phyloP scores from a whole-genome alignment of 75 land plant genomes.

The Pseudotsuga menziesii region DNA sequence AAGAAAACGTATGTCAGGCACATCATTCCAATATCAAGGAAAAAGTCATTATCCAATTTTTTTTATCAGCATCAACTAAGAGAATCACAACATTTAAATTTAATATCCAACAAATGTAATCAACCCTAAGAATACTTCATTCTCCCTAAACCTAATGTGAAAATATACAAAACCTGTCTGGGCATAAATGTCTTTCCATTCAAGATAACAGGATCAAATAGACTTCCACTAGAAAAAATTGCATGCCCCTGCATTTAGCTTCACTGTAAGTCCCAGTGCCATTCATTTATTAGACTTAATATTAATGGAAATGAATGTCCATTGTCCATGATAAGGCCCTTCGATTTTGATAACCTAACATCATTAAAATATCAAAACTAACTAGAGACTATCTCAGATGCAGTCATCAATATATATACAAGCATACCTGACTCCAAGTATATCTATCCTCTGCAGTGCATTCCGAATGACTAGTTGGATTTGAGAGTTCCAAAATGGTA shows the following conservation, averaged over 20 bases:
- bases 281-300: background rate
- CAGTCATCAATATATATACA: background rate
- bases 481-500: constrained; percentile 41
- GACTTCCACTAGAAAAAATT: constrained; percentile 51
- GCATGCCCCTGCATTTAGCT: constrained; percentile 30
- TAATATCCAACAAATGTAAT: background rate
- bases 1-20: background rate
- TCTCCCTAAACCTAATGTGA: background rate
- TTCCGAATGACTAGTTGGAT: constrained; percentile 47
- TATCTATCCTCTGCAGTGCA: constrained; percentile 54
- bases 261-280: background rate
- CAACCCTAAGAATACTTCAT: background rate
- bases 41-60: background rate
- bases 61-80: background rate
- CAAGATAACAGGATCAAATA: constrained; percentile 34
- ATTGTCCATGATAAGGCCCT: background rate
- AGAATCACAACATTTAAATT: background rate
- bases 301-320: background rate
- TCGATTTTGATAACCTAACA: background rate
- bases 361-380: background rate
- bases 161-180: constrained; percentile 29
- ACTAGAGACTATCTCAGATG: background rate
- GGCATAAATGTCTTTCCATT: constrained; percentile 31
- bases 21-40: background rate
- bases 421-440: constrained; percentile 36